Evolutionary conservation across 257 asterid genomes (phyloP).

Genomic region (Galeopsis tetrahit): DNA sequence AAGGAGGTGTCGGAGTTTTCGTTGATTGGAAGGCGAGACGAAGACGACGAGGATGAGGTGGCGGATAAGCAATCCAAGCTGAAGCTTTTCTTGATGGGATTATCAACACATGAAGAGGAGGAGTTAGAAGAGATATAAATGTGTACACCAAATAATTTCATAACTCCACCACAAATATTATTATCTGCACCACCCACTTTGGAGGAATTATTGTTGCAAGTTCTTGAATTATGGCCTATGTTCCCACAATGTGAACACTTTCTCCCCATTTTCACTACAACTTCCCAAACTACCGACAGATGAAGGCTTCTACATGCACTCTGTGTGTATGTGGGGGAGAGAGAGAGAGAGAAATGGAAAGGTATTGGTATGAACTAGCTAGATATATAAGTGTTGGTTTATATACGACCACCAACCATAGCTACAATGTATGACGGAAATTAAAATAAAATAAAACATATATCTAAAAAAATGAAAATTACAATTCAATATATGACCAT

Average conservation of each 20-base stretch:
- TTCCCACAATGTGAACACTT: constrained; percentile 91
- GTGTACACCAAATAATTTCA: constrained; percentile 80
- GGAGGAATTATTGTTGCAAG: constrained; percentile 48
- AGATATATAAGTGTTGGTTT: background rate
- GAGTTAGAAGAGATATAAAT: constrained; percentile 41
- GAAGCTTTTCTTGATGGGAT: constrained; percentile 66
- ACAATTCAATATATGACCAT: no score
- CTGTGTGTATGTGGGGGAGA: background rate
- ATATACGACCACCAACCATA: no score
- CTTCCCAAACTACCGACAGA: constrained; percentile 26
- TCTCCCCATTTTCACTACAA: constrained; percentile 61
- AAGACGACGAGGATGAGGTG: constrained; percentile 43
- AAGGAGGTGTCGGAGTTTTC: constrained; percentile 37
- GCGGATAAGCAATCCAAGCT: constrained; percentile 67
- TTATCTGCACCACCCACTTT: constrained; percentile 12
- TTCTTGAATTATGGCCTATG: constrained; percentile 88
- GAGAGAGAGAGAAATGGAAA: constrained; percentile 33
- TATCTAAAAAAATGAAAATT: no score
- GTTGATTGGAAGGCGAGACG: constrained; percentile 35
- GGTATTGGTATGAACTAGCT: constrained; percentile 2
- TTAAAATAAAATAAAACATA: no score
- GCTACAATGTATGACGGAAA: no score
- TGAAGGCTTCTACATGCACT: constrained; percentile 28
- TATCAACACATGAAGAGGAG: constrained; percentile 22
- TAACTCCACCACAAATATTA: constrained; percentile 29